phyloP scores from a whole-genome alignment of 306 rosid genomes.

The Casuarina glauca region DNA sequence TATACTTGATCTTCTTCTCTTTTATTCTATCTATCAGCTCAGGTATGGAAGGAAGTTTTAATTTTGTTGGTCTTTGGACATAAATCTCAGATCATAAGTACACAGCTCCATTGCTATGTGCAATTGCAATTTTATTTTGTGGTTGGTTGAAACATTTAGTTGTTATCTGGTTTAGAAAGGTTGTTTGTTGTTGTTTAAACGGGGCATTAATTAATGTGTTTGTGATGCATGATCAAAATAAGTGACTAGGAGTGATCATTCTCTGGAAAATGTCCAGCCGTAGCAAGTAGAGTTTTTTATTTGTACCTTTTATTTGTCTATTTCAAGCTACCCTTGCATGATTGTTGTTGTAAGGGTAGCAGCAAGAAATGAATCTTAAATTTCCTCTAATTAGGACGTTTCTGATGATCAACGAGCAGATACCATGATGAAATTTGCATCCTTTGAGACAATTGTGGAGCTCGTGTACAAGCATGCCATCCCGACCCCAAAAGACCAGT shows the following conservation, averaged over 20 bases:
- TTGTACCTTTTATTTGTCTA: neutral
- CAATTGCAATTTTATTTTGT: neutral
- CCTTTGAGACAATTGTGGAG: too few relatives aligned
- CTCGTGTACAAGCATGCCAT: conserved; percentile 55
- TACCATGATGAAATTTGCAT: conserved; percentile 89
- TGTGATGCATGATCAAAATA: neutral
- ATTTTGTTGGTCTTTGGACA: neutral
- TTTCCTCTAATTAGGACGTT: neutral
- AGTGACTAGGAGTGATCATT: neutral
- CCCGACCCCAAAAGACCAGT: conserved; percentile 62
- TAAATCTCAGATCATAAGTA: too few relatives aligned
- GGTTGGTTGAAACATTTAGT: neutral
- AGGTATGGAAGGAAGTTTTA: neutral
- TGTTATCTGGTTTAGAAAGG: neutral
- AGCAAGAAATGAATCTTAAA: neutral
- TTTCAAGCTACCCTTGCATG: neutral
- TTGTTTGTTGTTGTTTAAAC: neutral
- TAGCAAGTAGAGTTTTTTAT: neutral
- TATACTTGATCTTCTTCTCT: too few relatives aligned
- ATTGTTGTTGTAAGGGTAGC: neutral
- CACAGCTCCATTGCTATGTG: neutral
- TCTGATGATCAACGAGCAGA: conserved; percentile 33
- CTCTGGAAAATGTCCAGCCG: neutral
- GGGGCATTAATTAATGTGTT: neutral
- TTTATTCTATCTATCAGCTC: neutral